Base-by-base conservation (phyloP, 805 yeast genomes). In the Huiozyma naganishii region DNA sequence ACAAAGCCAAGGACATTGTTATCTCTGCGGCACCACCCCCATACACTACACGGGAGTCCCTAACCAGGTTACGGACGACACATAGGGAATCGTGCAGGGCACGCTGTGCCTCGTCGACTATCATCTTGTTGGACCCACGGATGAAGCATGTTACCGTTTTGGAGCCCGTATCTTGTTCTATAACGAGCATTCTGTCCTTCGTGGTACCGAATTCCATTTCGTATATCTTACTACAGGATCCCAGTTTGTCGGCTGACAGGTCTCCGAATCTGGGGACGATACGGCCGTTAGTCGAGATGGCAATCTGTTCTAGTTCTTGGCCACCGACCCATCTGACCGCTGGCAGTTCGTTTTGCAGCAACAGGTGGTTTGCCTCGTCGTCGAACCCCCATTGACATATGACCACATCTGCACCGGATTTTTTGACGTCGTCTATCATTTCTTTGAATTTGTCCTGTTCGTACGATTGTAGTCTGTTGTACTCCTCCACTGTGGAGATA, bases 301-400 rank as follows among this genome's bases (percentile, higher is more conserved):
- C 98, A 58, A 94, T 80, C 51, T 87, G 76, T 69, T 90, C 98
- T 54, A 90, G 74, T 58, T 90, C 98, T 42, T 94, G 86, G 37
- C 97, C 98, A 48, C 97, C 98, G 42, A 92, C 95, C 99, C 99
- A 92, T 70, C 99, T 80, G 36, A 92, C 92, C 27, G 97, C 97
- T 34, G 96, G 95, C 50, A 92, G 74, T 37, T 85, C 76, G 65
- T 90, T 87, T 55, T 90, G 83, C 53, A 89, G 71, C 47, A 92
- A 72, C 61, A 92, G 68, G 66, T 92, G 96, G 67, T 90, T 90
- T 36, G 97, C 97, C 70, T 90, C 98, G 64, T 90, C 98, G 65
- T 90, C 98, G 57, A 90, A 92, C 12, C 98, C 98, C 98, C 98
- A 90, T 70, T 90, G 98, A 69, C 98, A 92, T 35, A 94, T 90